phyloP scores from a whole-genome alignment of 805 yeast genomes.

The Debaryomyces castellii region DNA sequence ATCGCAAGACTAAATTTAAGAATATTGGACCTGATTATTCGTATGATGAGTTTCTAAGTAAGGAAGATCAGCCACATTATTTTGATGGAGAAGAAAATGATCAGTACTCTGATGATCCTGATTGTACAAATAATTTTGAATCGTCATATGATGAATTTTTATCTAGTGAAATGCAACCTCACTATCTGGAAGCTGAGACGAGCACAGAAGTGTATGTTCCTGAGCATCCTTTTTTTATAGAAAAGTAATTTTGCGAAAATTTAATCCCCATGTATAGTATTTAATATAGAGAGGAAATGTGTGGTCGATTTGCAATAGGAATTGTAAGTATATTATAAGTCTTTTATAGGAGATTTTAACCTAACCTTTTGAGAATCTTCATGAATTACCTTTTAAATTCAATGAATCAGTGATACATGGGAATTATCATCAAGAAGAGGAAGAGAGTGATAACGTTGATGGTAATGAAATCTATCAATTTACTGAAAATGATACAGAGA shows the following conservation, averaged over 20 bases:
- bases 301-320: conserved; percentile 60
- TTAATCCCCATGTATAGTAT: background rate
- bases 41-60: conserved; percentile 33
- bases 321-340: conserved; percentile 28
- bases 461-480: background rate
- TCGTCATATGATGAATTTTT: conserved; percentile 35
- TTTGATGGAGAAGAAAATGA: conserved; percentile 33
- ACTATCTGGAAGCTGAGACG: conserved; percentile 13
- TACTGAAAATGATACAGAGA: conserved; percentile 2
- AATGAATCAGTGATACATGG: conserved; percentile 8
- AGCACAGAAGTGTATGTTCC: conserved; percentile 7
- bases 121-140: conserved; percentile 31
- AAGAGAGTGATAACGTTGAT: background rate
- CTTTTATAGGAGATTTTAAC: background rate
- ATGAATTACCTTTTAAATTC: conserved; percentile 29
- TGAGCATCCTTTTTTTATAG: conserved; percentile 9
- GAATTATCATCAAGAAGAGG: background rate
- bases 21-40: conserved; percentile 8
- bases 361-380: conserved; percentile 14
- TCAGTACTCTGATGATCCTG: conserved; percentile 33
- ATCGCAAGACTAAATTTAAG: too few species aligned
- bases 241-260: background rate
- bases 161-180: conserved; percentile 21
- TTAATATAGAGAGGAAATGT: conserved; percentile 39
- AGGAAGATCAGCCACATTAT: conserved; percentile 39